These are phyloP conservation scores for Balamuthia mandrillaris DNA, from an alignment of 208 protist genomes.

Conservation along the genomic window DNA sequence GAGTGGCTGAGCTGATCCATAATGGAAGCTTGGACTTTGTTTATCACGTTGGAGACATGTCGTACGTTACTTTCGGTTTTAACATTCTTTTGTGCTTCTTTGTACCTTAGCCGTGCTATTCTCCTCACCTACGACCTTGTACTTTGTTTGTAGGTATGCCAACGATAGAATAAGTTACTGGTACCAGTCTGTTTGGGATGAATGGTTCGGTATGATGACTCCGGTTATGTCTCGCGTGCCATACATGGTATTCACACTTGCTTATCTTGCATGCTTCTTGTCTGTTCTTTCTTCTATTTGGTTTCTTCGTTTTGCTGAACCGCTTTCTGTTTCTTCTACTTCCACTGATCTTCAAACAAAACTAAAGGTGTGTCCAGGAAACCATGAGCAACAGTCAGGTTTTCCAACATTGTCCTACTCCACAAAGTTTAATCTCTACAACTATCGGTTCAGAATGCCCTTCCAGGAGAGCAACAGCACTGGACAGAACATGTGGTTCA, in stretches of 20 bases:
- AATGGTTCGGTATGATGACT: slow-evolving; percentile 4
- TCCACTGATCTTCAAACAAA: neutral
- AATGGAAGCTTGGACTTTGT: too few relatives aligned
- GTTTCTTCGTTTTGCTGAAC: neutral
- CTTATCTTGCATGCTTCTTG: neutral
- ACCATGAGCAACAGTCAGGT: neutral
- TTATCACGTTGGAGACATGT: slow-evolving; percentile 27
- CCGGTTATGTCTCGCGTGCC: neutral
- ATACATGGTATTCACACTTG: slow-evolving; percentile 19
- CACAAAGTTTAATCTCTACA: slow-evolving; percentile 37
- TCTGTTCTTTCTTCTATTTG: neutral
- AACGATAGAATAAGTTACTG: neutral
- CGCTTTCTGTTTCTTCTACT: neutral
- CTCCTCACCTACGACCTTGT: neutral
- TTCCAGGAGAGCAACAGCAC: neutral
- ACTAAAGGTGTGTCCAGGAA: too few relatives aligned
- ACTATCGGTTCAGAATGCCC: neutral
- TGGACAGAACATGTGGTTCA: slow-evolving; percentile 26
- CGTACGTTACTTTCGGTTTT: neutral
- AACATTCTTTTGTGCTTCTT: neutral
- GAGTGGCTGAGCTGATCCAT: neutral
- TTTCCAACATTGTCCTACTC: neutral
- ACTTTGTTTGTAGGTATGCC: neutral
- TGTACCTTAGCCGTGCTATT: neutral
- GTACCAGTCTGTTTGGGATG: slow-evolving; percentile 21